A percentile compares a stretch with the other conserved stretches of the same genome.
Evolutionary conservation across 1,284 basidiomycete genomes (phyloP).

Genomic region (Psilocybe mexicana): DNA sequence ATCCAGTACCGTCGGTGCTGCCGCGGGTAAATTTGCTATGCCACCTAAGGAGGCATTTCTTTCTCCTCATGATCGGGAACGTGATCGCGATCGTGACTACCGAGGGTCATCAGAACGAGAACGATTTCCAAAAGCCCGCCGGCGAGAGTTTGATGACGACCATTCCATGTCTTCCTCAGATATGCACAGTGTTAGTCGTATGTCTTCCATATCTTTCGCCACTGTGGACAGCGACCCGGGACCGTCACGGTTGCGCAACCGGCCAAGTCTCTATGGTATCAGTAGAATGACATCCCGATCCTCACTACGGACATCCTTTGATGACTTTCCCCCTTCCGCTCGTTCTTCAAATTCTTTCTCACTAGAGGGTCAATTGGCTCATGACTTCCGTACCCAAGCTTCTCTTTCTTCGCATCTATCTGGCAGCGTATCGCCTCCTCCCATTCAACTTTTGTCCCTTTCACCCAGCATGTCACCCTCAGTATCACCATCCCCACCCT

Average conservation of each 20-base stretch:
- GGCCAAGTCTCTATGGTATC: constrained; percentile 61
- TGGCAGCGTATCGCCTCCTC: constrained; percentile 70
- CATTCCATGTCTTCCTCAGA: constrained; percentile 89
- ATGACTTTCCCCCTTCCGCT: constrained; percentile 72
- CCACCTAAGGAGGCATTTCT: constrained; percentile 35
- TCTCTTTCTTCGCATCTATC: constrained; percentile 67
- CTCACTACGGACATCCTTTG: constrained; percentile 70
- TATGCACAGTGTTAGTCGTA: constrained; percentile 66
- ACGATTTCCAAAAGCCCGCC: constrained; percentile 74
- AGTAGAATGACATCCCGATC: constrained; percentile 76
- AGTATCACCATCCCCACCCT: constrained; percentile 57
- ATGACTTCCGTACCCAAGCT: constrained; percentile 75
- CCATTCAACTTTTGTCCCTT: constrained; percentile 70
- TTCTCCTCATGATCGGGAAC: constrained; percentile 29
- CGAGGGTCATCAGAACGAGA: constrained; percentile 49
- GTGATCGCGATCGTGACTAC: constrained; percentile 41
- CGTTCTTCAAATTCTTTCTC: constrained; percentile 83
- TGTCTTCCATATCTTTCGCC: constrained; percentile 75
- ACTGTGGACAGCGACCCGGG: constrained; percentile 85
- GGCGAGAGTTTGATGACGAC: constrained; percentile 84
- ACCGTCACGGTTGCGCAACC: constrained; percentile 62
- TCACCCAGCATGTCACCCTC: constrained; percentile 62
- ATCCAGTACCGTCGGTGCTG: constrained; percentile 41
- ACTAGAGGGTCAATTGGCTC: constrained; percentile 76
- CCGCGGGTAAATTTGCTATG: constrained; percentile 54